Evolutionary conservation across 2,329 filamentous ascomycete genomes (phyloP), one percentile per base, ranked within the genome.

Genomic region (Peltaster fructicola): DNA sequence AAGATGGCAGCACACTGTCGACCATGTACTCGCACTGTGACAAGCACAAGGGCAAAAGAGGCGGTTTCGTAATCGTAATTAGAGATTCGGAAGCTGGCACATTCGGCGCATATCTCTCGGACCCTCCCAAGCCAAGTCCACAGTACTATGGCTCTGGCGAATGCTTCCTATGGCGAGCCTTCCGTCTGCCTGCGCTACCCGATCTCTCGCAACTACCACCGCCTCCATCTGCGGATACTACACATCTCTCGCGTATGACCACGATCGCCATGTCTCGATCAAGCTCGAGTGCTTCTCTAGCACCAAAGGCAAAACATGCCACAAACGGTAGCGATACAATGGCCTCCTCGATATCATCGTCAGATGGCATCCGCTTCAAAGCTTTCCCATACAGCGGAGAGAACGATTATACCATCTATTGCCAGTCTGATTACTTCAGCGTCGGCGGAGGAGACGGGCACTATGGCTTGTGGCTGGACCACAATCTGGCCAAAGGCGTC

Each of bases 121-220:
- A 98, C 48, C 63, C 77, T 24, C 84, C 85, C 7, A 78, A 76
- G 39, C 79, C 81, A 0, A 61, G 70, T 1, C 56, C 80, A 3
- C 77, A 84, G 35, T 98, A 92, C 59, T 98, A 79, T 50, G 88
- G 88, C 42, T 93, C 81, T 8, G 88, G 88, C 41, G 88, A 98
- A 52, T 95, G 85, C 53, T 98, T 90, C 51, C 67, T 90, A 35
- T 90, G 80, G 80, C 69, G 77, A 23, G 75, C 78, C 1, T 70
- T 71, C 21, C 53, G 75, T 4, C 57, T 84, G 16, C 59, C 70
- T 2, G 53, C 68, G 0, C 45, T 65, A 6, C 49, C 61, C 2
- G 57, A 63, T 30, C 50, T 63, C 8, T 49, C 59, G 3, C 58
- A 57, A 7, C 59, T 81, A 0, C 77, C 77, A 2, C 76, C 73